phyloP scores from a whole-genome alignment of 495 filamentous ascomycete species.

The Neurospora sublineolata region DNA sequence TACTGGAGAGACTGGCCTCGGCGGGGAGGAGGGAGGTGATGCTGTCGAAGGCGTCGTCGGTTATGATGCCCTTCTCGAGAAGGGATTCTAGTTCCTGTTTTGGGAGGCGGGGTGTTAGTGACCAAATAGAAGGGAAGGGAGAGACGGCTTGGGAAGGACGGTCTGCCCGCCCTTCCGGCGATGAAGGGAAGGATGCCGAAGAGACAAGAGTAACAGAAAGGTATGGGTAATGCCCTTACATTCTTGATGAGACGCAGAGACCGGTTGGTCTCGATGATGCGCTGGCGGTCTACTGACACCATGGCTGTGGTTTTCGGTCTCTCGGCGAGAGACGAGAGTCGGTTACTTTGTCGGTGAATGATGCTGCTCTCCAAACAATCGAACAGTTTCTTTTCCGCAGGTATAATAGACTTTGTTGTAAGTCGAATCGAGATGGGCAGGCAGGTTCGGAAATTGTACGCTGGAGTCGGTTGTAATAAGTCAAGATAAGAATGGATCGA shows the following conservation, averaged over 20 bases:
- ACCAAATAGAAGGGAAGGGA: not conserved
- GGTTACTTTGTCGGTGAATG: not conserved
- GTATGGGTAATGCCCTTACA: constrained; percentile 33
- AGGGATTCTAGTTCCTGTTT: constrained; percentile 84
- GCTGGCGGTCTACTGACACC: constrained; percentile 35
- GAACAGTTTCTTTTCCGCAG: not conserved
- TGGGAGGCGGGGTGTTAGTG: not conserved
- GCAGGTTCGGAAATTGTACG: not conserved
- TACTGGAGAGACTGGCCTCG: constrained; percentile 45
- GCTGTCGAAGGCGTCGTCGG: constrained; percentile 52
- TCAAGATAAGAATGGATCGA: not conserved
- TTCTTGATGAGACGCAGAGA: constrained; percentile 78
- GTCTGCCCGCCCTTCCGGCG: not conserved
- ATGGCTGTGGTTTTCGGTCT: constrained; percentile 10
- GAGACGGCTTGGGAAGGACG: not conserved
- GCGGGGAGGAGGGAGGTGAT: constrained; percentile 64
- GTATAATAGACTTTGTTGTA: not conserved
- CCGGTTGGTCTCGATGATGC: constrained; percentile 55
- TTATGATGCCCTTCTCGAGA: constrained; percentile 64
- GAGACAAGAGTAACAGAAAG: not conserved
- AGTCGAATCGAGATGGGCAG: not conserved
- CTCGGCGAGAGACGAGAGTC: not conserved
- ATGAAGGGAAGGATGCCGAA: not conserved
- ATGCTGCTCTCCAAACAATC: not conserved
- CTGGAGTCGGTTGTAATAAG: not conserved